Percentiles rank a stretch among this genome's conserved stretches.
Evolutionary conservation across 78 protist genomes (phyloP).

Genomic region (Mastigamoeba balamuthi): DNA sequence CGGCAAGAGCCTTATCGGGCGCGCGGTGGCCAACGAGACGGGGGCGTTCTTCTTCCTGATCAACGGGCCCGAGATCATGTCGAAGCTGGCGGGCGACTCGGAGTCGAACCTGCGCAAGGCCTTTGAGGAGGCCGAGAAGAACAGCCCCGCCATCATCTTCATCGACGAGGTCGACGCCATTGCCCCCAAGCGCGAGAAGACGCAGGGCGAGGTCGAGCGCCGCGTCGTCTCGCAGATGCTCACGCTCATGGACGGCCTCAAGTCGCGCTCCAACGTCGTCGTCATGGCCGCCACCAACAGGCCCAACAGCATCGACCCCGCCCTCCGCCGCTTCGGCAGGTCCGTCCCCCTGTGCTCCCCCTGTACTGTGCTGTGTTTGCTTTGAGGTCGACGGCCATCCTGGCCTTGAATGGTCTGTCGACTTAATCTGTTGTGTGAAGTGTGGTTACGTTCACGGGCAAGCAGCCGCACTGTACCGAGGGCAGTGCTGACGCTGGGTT

Average conservation of each 20-base stretch:
- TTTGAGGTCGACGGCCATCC: too few species aligned
- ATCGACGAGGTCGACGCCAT: slow-evolving; percentile 99
- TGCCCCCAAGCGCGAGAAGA: slow-evolving; percentile 99
- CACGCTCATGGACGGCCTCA: slow-evolving; percentile 97
- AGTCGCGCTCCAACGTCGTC: slow-evolving; percentile 74
- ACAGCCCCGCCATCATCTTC: slow-evolving; percentile 98
- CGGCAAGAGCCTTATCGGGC: slow-evolving; percentile 99
- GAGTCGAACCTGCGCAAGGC: slow-evolving; percentile 97
- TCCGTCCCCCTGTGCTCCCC: too few species aligned
- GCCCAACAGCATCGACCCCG: slow-evolving; percentile 94
- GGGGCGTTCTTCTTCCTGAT: slow-evolving; percentile 99
- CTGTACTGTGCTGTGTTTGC: too few species aligned
- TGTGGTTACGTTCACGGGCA: too few species aligned
- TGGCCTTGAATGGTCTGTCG: too few species aligned
- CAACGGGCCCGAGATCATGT: slow-evolving; percentile 99
- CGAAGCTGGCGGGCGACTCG: slow-evolving; percentile 98
- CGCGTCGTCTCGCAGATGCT: slow-evolving; percentile 68
- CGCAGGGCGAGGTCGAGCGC: background rate
- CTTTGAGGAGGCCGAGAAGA: slow-evolving; percentile 99
- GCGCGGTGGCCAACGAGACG: slow-evolving; percentile 99
- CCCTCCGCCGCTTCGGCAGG: slow-evolving; percentile 97
- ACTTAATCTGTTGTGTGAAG: too few species aligned
- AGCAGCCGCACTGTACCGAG: too few species aligned
- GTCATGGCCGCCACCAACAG: slow-evolving; percentile 99
- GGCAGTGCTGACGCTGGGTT: too few species aligned